phyloP scores from a whole-genome alignment of 768 basidiomycete species.

The Mycena vitilis region DNA sequence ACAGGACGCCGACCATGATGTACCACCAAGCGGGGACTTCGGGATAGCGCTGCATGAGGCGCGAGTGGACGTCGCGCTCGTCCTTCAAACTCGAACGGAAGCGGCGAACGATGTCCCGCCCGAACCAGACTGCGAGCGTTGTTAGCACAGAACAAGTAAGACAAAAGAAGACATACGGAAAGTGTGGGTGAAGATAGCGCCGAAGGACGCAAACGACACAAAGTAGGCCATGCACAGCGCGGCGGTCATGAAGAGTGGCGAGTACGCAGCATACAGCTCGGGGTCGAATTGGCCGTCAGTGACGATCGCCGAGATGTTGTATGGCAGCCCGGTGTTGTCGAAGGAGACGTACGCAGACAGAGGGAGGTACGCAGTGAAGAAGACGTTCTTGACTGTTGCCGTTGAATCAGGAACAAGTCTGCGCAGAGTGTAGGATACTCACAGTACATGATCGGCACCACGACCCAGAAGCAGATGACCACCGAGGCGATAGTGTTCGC shows the following conservation, averaged over 20 bases:
- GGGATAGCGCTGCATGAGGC: slow-evolving; percentile 82
- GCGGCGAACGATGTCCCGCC: slow-evolving; percentile 80
- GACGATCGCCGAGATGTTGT: slow-evolving; percentile 70
- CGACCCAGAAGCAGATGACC: slow-evolving; percentile 79
- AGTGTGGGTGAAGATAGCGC: slow-evolving; percentile 82
- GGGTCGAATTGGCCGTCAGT: slow-evolving; percentile 72
- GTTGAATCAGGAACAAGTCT: slow-evolving; percentile 12
- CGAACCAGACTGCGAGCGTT: slow-evolving; percentile 68
- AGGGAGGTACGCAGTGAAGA: slow-evolving; percentile 49
- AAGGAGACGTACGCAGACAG: slow-evolving; percentile 71
- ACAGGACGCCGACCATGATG: slow-evolving; percentile 60
- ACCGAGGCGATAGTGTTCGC: slow-evolving; percentile 77
- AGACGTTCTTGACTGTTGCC: slow-evolving; percentile 73
- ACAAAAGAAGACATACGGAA: slow-evolving; percentile 43
- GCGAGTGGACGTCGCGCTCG: slow-evolving; percentile 86
- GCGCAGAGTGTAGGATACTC: slow-evolving; percentile 41
- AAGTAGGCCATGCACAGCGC: slow-evolving; percentile 78
- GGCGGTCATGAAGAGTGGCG: slow-evolving; percentile 79
- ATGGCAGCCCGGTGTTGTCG: slow-evolving; percentile 80
- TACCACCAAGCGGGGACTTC: slow-evolving; percentile 89
- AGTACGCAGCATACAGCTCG: slow-evolving; percentile 79
- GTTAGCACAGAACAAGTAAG: too few species aligned
- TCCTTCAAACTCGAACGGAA: slow-evolving; percentile 75
- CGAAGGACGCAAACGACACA: slow-evolving; percentile 78
- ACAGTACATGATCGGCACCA: slow-evolving; percentile 82